phyloP scores from a whole-genome alignment of 208 protist genomes.

The Leishmania major region DNA sequence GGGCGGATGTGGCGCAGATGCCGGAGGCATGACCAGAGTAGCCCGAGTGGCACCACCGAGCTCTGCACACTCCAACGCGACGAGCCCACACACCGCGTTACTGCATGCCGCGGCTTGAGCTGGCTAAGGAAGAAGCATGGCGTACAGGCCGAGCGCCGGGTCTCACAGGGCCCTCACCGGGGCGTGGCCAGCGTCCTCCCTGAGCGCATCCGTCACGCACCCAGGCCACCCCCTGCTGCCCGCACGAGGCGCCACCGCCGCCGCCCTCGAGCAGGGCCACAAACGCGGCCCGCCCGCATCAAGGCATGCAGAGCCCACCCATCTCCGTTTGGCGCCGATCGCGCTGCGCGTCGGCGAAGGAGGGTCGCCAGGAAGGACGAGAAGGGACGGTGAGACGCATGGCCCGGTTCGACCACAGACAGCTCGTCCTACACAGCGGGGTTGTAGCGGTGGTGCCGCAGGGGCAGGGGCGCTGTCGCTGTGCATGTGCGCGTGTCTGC shows the following conservation, averaged over 20 bases:
- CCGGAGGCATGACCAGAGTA: no score
- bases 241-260: background rate
- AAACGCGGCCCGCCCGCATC: background rate
- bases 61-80: no score
- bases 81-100: no score
- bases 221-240: no score
- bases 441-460: background rate
- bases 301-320: background rate
- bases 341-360: background rate
- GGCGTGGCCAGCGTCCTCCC: background rate
- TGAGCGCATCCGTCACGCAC: no score
- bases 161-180: no score
- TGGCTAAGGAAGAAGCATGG: no score
- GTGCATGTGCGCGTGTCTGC: background rate
- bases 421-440: background rate
- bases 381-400: background rate
- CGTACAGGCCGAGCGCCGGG: no score
- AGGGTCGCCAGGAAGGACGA: background rate
- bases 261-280: background rate
- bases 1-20: background rate
- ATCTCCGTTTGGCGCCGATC: background rate
- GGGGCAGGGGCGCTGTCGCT: background rate
- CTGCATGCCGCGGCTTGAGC: no score
- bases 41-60: no score
- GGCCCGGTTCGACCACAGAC: background rate